Evolutionary conservation across 2,329 filamentous ascomycete genomes (phyloP).

Genomic region (Chaetomium olivaceum): DNA sequence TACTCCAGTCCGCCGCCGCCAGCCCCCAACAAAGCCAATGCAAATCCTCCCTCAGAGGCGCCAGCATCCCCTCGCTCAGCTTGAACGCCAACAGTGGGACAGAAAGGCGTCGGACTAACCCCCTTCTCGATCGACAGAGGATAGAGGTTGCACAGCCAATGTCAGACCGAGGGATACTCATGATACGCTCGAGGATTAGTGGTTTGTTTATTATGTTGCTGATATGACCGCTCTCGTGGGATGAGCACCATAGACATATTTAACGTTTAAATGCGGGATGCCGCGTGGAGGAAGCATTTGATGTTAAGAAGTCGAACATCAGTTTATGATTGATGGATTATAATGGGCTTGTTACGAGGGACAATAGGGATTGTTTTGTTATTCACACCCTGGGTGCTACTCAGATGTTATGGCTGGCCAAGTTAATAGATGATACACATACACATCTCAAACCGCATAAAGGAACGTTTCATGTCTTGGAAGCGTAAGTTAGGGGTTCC

Average conservation of each 20-base stretch:
- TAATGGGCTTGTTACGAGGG: neutral
- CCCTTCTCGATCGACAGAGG: neutral
- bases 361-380: neutral
- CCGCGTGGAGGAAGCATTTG: neutral
- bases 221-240: neutral
- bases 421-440: neutral
- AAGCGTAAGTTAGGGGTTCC: neutral
- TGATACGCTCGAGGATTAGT: neutral
- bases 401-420: neutral
- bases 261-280: neutral
- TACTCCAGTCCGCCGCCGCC: conserved; percentile 19
- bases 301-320: neutral
- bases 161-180: neutral
- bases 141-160: neutral
- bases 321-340: neutral
- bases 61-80: neutral
- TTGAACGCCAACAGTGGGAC: neutral
- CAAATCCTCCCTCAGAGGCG: neutral
- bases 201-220: neutral
- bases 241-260: neutral
- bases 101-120: neutral
- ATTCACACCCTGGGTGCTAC: neutral
- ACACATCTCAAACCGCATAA: neutral
- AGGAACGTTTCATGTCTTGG: neutral
- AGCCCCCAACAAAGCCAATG: neutral